phyloP scores from a whole-genome alignment of 2,329 filamentous ascomycete species.

The Emmonsiellopsis sp. region DNA sequence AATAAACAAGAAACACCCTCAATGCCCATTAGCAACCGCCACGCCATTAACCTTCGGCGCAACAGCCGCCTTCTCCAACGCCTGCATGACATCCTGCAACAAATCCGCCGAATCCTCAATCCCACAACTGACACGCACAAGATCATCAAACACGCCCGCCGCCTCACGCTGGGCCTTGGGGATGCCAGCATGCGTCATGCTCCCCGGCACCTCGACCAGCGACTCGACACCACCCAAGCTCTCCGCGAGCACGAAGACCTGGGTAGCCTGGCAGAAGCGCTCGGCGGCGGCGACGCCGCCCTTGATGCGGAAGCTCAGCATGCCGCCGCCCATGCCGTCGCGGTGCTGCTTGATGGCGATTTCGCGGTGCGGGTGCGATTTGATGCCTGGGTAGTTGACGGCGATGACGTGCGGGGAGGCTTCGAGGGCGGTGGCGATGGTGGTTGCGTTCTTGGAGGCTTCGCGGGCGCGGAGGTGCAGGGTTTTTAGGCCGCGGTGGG shows the following conservation, averaged over 20 bases:
- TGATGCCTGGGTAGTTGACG: conserved; percentile 91
- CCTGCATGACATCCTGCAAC: conserved; percentile 69
- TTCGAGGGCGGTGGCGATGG: conserved; percentile 68
- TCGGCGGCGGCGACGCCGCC: conserved; percentile 80
- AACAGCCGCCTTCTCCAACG: conserved; percentile 65
- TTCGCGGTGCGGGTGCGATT: conserved; percentile 74
- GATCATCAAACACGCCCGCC: conserved; percentile 88
- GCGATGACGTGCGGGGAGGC: conserved; percentile 70
- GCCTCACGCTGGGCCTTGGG: conserved; percentile 82
- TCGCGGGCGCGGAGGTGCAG: conserved; percentile 85
- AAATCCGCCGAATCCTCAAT: conserved; percentile 86
- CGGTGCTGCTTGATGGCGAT: conserved; percentile 89
- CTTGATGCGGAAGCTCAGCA: conserved; percentile 91
- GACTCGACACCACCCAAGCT: conserved; percentile 86
- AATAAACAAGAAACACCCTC: neutral
- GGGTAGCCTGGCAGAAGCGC: conserved; percentile 81
- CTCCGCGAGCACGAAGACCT: conserved; percentile 89
- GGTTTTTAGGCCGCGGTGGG: conserved; percentile 93
- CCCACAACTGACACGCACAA: conserved; percentile 87
- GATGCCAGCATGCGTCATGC: conserved; percentile 96
- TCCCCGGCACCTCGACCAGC: conserved; percentile 81
- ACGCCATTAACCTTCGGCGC: conserved; percentile 35
- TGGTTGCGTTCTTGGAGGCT: conserved; percentile 69
- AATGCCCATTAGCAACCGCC: conserved; percentile 17
- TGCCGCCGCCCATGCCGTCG: conserved; percentile 87